Evolutionary conservation across 169 alveolate genomes (phyloP), one percentile per base, ranked within the genome.

Genomic region (Plasmodium adleri): DNA sequence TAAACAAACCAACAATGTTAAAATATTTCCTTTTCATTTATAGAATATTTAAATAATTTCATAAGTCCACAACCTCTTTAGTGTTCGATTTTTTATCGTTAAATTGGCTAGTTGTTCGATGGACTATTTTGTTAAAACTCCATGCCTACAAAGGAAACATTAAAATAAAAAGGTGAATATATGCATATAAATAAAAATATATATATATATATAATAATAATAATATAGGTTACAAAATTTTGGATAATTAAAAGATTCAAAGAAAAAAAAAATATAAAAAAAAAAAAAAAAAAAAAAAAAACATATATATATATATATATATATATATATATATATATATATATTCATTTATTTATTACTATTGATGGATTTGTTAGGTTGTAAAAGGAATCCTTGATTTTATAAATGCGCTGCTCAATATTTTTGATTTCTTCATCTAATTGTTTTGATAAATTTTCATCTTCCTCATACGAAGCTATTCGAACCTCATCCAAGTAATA

Each of bases 71-170:
- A 6, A 39, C 47, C 9, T 39, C 47, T 5, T 39, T 39, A 39
- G 9, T 39, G 9, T 39, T 39, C 10, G 47, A 64, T 76, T 24
- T 76, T 39, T 72, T 9, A 26, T 76, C 67, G 26, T 75, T 63
- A 59, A 59, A 24, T 20, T 64, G 76, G 20, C 67, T 49, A 22
- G 64, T 58, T 45, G 75, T 49, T 76, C 76, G 24, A 12, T 76
- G 60, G 20, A 52, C 50, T 12, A 76, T 76, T 76, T 66, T 64
- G 60, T 66, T 64, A 50, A 76, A 66, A n/a, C 89, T 76, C 89
- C 89, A 76, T 20, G 52, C 62, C 89, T 76, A 32, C 15, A 66
- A 8, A 5, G 58, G 58, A 68, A 56, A 12, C 9, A 22, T 39
- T 39, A 54, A 50, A 28, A 43, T 9, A 2, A 13, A 62, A 74